Percentiles rank a stretch among this genome's conserved stretches.
phyloP scores from a whole-genome alignment of 768 basidiomycete species.

The Obba rivulosa region DNA sequence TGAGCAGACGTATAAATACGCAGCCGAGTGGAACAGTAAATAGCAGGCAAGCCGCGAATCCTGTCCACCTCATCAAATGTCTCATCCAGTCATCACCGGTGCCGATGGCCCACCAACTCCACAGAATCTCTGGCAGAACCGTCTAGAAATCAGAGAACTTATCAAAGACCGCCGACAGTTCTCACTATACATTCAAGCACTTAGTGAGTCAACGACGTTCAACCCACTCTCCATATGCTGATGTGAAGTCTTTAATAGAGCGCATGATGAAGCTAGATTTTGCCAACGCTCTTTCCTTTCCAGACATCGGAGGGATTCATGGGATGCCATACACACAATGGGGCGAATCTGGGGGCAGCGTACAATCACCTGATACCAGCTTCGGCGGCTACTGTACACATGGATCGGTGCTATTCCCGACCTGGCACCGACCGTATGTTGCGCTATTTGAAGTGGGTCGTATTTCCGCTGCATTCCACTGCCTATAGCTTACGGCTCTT shows the following conservation, averaged over 20 bases:
- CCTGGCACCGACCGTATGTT: constrained; percentile 52
- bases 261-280: not conserved
- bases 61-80: no score
- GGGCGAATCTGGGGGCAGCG: constrained; percentile 31
- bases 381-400: constrained; percentile 53
- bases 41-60: no score
- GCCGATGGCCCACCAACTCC: no score
- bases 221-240: not conserved
- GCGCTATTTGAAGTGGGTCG: constrained; percentile 41
- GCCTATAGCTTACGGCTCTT: not conserved
- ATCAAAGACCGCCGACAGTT: constrained; percentile 40
- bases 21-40: no score
- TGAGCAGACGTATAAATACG: no score
- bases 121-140: not conserved
- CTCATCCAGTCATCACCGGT: no score
- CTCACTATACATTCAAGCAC: constrained; percentile 47
- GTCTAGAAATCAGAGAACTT: constrained; percentile 11
- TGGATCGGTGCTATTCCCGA: constrained; percentile 47
- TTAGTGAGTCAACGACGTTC: constrained; percentile 28
- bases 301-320: constrained; percentile 46
- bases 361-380: constrained; percentile 18
- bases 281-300: constrained; percentile 29
- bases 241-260: not conserved
- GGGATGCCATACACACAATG: constrained; percentile 42
- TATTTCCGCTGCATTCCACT: not conserved